Base-by-base conservation (phyloP, 352 stramenopile genomes). In the Detonula confervacea region DNA sequence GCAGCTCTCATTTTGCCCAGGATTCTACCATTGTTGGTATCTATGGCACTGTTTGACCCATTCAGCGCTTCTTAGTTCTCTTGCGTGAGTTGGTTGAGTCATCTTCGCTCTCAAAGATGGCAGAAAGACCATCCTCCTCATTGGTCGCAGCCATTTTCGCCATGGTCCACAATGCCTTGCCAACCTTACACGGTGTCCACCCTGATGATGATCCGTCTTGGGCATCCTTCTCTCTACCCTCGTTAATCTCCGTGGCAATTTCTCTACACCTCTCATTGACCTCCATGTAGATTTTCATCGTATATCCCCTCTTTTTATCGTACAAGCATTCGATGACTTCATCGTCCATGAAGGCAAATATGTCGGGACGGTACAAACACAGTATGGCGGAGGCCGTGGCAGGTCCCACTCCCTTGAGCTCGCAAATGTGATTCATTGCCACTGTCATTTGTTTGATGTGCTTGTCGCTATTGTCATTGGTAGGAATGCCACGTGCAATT, bases 291-390 rank as follows among this genome's bases (percentile, higher is more conserved):
- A 87, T 87, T 29, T 80, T 75, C 20, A 87, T 16, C 14, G 83
- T 91, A 64, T 93, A 93, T 16, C 80, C 84, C 55, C 88, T 44
- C 57, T 89, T 87, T n/a, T 73, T 73, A 24, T 85, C 70, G 46
- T 84, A 80, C 54, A 92, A 83, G 49, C 59, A 82, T 69, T 93
- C 88, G 68, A 93, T 91, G 0, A 90, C 81, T 77, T 93, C 86
- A 66, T 93, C 88, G 67, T 91, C 86, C 88, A 93, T 91, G 64
- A 90, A 93, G n/a, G 64, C 75, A 81, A 93, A 92, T 16, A 83
- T 6, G 55, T 89, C 76, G n/a, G 86, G 86, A 11, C 52, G 27
- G 22, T 84, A 77, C 1, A 87, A 47, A 42, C 64, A 81, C 18
- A 93, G 33, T 35, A 93, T 62, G 8, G 86, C 88, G 22, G 77